Conservation (phyloP, 2,329 filamentous ascomycete genomes). For the Ampelomyces quisqualis region DNA sequence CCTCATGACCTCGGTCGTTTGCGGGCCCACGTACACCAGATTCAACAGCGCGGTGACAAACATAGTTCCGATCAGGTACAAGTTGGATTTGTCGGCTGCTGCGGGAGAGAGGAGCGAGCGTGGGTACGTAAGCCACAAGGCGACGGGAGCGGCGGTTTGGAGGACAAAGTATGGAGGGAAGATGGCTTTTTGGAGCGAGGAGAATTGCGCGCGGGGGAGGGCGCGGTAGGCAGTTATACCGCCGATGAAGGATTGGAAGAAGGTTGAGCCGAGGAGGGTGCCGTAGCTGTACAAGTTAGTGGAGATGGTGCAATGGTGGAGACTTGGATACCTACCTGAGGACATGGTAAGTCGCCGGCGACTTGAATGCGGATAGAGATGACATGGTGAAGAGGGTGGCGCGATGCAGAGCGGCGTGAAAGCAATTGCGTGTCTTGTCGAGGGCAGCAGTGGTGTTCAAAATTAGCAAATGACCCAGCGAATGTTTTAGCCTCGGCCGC, state of each 20-base stretch:
- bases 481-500: slow-evolving; percentile 3
- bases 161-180: slow-evolving; percentile 89
- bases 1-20: slow-evolving; percentile 72
- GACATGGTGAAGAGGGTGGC: slow-evolving; percentile 34
- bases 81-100: slow-evolving; percentile 17
- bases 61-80: slow-evolving; percentile 66
- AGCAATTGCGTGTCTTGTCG: too few relatives aligned
- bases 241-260: slow-evolving; percentile 81
- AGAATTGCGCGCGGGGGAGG: slow-evolving; percentile 78
- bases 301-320: slow-evolving; percentile 10
- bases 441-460: too few relatives aligned
- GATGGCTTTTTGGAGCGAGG: slow-evolving; percentile 69
- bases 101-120: slow-evolving; percentile 8
- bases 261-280: slow-evolving; percentile 78
- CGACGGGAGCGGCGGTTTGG: slow-evolving; percentile 71
- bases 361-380: slow-evolving; percentile 56
- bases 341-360: slow-evolving; percentile 73
- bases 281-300: slow-evolving; percentile 65
- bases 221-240: slow-evolving; percentile 74
- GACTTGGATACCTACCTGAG: slow-evolving; percentile 56
- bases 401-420: not conserved
- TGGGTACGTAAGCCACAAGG: slow-evolving; percentile 79
- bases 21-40: slow-evolving; percentile 68
- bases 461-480: slow-evolving; percentile 27
- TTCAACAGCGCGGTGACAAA: slow-evolving; percentile 73